Evolutionary conservation across 1,284 basidiomycete species (phyloP).

Genomic region (Irpex rosettiformis): DNA sequence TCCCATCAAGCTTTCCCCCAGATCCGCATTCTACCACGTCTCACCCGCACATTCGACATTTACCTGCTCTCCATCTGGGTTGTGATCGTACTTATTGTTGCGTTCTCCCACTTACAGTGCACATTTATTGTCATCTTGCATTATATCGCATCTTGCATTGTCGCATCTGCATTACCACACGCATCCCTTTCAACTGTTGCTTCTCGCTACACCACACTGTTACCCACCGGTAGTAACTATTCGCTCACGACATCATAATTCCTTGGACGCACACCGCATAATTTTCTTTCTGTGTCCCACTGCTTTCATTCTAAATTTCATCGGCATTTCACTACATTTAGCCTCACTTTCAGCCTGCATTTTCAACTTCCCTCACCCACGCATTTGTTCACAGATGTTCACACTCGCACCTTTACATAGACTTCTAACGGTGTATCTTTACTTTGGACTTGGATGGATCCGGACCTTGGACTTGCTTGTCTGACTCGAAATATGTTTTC

Average conservation of each 20-base stretch:
- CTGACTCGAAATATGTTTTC: no score
- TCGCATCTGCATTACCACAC: not conserved
- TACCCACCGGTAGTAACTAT: not conserved
- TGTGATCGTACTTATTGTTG: no score
- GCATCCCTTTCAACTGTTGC: no score
- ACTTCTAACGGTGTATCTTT: not conserved
- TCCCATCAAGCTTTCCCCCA: not conserved
- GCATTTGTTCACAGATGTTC: no score
- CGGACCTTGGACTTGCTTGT: not conserved
- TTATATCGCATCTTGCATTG: not conserved
- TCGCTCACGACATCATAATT: not conserved
- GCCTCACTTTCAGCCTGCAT: not conserved
- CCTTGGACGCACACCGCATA: not conserved
- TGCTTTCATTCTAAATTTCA: not conserved
- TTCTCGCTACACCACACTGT: not conserved
- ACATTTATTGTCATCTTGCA: not conserved
- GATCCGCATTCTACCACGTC: not conserved
- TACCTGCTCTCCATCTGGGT: not conserved
- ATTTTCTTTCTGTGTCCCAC: not conserved
- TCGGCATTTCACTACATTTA: not conserved
- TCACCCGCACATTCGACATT: not conserved
- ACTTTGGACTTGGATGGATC: not conserved
- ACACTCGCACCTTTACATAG: not conserved
- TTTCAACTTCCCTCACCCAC: not conserved
- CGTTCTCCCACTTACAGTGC: no score